Conservation (phyloP, 2,329 filamentous ascomycete genomes). For the Cryphonectria carpinicola region DNA sequence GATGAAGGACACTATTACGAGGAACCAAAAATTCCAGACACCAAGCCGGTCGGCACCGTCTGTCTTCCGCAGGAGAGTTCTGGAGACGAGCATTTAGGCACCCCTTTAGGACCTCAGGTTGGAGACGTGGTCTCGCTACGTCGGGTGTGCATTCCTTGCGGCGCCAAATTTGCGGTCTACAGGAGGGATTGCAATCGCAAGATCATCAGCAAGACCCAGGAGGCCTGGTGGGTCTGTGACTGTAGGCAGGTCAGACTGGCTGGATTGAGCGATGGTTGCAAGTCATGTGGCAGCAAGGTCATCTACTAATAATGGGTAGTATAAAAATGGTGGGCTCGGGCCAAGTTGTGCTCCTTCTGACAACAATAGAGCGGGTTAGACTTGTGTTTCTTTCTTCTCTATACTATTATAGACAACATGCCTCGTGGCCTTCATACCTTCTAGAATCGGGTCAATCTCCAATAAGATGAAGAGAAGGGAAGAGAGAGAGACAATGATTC, state of each 20-base stretch:
- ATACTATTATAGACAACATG: background rate
- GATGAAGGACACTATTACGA: background rate
- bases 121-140: slow-evolving; percentile 23
- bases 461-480: background rate
- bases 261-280: slow-evolving; percentile 19
- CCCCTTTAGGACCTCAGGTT: background rate
- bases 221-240: slow-evolving; percentile 26
- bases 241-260: slow-evolving; percentile 21
- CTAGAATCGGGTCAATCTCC: background rate
- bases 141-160: slow-evolving; percentile 26
- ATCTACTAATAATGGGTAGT: slow-evolving; percentile 18
- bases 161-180: slow-evolving; percentile 20
- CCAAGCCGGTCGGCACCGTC: slow-evolving; percentile 10
- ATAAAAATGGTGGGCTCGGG: background rate
- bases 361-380: background rate
- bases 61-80: slow-evolving; percentile 9
- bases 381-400: background rate
- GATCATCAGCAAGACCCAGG: slow-evolving; percentile 24
- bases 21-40: background rate
- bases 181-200: slow-evolving; percentile 27
- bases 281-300: slow-evolving; percentile 21
- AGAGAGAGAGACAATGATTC: background rate
- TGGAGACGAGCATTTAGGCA: no score
- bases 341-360: background rate
- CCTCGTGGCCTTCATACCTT: background rate